Evolutionary conservation across 1,284 basidiomycete species (phyloP).

Genomic region (Trametes hirsuta): DNA sequence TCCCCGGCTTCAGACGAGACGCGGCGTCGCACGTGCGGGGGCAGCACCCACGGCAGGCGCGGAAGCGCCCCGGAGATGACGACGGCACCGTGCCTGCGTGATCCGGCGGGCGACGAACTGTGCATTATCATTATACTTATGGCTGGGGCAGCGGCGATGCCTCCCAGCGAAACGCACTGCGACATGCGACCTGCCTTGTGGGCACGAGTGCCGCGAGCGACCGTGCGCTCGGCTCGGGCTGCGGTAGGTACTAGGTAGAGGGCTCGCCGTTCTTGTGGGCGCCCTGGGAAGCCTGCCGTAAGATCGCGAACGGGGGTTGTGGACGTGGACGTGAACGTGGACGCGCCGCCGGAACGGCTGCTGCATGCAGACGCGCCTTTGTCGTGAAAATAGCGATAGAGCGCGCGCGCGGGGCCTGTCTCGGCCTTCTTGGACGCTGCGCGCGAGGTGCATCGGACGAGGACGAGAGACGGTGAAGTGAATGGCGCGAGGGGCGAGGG

Average conservation of each 20-base stretch:
- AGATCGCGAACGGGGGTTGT: not conserved
- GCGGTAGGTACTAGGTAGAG: not conserved
- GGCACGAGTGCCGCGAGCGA: not conserved
- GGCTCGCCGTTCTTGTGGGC: too few species aligned
- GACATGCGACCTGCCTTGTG: too few species aligned
- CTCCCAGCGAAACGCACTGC: too few species aligned
- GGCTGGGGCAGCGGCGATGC: not conserved
- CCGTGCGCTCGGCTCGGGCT: not conserved
- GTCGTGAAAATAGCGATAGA: constrained; percentile 7
- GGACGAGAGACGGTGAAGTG: not conserved
- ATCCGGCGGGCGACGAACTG: constrained; percentile 5
- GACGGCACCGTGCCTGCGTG: not conserved
- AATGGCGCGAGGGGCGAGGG: too few species aligned
- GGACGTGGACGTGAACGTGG: not conserved
- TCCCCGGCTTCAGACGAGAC: not conserved
- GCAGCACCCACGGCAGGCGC: not conserved
- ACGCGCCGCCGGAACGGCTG: not conserved
- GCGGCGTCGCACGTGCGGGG: not conserved
- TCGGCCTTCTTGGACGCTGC: not conserved
- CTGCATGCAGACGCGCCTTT: constrained; percentile 3
- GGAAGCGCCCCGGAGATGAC: not conserved
- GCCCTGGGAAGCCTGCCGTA: too few species aligned
- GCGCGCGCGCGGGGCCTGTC: not conserved
- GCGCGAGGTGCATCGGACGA: not conserved
- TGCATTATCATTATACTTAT: not conserved